Conservation (phyloP, 164 flowering plant genomes). For the Stephania cephalantha region DNA sequence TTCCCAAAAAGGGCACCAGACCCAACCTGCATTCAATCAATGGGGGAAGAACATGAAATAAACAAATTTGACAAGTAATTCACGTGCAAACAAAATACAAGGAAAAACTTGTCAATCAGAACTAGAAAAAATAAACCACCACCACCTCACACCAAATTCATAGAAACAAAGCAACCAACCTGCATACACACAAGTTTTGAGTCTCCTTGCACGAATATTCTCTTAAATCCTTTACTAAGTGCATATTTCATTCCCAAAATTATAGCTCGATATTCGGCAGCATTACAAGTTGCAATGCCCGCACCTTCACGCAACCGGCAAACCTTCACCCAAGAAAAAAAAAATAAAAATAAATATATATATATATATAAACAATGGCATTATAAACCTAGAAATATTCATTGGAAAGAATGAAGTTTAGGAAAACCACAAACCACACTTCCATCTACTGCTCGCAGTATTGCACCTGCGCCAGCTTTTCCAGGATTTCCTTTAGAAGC, state of each 20-base stretch:
- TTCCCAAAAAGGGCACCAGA: too few relatives aligned
- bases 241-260: slow-evolving; percentile 76
- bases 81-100: neutral
- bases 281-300: slow-evolving; percentile 67
- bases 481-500: slow-evolving; percentile 98
- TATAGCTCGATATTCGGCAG: slow-evolving; percentile 73
- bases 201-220: slow-evolving; percentile 65
- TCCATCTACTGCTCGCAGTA: slow-evolving; percentile 68
- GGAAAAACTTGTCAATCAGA: neutral
- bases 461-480: slow-evolving; percentile 84
- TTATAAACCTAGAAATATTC: neutral
- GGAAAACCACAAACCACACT: slow-evolving; percentile 40
- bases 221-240: slow-evolving; percentile 55
- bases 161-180: slow-evolving; percentile 34
- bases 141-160: neutral
- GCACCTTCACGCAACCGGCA: slow-evolving; percentile 72
- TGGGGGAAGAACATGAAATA: too few relatives aligned
- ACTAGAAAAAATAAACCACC: neutral
- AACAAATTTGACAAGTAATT: neutral
- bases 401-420: slow-evolving; percentile 5
- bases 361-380: slow-evolving; percentile 5
- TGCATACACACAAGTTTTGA: slow-evolving; percentile 80
- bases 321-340: slow-evolving; percentile 34
- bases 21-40: too few relatives aligned
- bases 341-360: neutral